Evolutionary conservation across 1,139 yeast species (phyloP).

Genomic region (Neolecta irregularis): DNA sequence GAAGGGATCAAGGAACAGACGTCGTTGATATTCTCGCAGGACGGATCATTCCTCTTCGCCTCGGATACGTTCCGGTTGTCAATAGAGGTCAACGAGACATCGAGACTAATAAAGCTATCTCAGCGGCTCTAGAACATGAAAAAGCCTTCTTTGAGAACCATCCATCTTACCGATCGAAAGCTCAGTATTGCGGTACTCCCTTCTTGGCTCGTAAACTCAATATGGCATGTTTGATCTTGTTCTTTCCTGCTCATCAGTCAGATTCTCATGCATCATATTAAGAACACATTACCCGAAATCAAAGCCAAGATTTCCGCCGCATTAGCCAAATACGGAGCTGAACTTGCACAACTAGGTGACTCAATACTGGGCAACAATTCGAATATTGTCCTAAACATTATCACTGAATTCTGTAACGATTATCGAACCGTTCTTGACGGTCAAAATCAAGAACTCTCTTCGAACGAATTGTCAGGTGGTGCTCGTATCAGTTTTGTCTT

Average conservation of each 20-base stretch:
- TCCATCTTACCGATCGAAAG: constrained; percentile 87
- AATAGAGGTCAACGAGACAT: constrained; percentile 97
- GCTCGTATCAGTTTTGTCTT: constrained; percentile 96
- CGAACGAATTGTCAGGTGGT: constrained; percentile 84
- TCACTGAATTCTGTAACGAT: constrained; percentile 85
- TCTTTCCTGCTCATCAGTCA: background rate
- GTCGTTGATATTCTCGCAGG: constrained; percentile 94
- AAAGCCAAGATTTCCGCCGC: constrained; percentile 82
- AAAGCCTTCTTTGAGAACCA: constrained; percentile 70
- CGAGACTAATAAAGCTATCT: constrained; percentile 68
- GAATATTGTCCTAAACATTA: constrained; percentile 75
- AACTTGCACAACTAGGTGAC: constrained; percentile 58
- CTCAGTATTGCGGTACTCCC: constrained; percentile 90
- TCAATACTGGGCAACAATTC: constrained; percentile 74
- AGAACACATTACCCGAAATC: constrained; percentile 89
- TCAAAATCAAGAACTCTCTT: constrained; percentile 76
- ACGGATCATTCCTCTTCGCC: constrained; percentile 82
- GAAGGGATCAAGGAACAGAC: constrained; percentile 81
- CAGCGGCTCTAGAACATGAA: constrained; percentile 77
- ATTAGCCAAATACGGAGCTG: constrained; percentile 73
- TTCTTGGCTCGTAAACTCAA: constrained; percentile 86
- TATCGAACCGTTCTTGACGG: constrained; percentile 87
- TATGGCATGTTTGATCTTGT: constrained; percentile 23
- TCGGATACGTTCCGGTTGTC: constrained; percentile 94
- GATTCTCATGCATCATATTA: constrained; percentile 81